Evolutionary conservation across 2,329 filamentous ascomycete species (phyloP).

Genomic region (Diplocarpon rosae): DNA sequence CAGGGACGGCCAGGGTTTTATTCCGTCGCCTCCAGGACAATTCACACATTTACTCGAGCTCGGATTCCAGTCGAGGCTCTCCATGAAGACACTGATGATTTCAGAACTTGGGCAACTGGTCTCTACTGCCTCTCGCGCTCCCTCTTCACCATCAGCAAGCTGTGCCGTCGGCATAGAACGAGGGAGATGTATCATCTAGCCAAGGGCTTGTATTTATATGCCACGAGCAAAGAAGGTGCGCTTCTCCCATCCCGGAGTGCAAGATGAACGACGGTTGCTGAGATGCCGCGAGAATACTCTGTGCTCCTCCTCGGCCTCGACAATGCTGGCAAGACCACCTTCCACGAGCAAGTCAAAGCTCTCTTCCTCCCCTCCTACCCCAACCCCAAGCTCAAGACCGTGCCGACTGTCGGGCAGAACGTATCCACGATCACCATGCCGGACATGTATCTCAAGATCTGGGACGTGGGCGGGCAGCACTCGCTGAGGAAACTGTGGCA

Average conservation of each 20-base stretch:
- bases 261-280: neutral
- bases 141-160: neutral
- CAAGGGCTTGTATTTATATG: slow-evolving; percentile 89
- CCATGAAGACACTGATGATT: slow-evolving; percentile 4
- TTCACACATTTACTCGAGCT: neutral
- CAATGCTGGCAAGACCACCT: slow-evolving; percentile 96
- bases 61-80: neutral
- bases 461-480: slow-evolving; percentile 94
- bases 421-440: slow-evolving; percentile 83
- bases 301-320: slow-evolving; percentile 94
- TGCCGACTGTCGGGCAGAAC: slow-evolving; percentile 95
- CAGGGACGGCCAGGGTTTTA: slow-evolving; percentile 1
- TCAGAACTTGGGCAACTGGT: slow-evolving; percentile 2
- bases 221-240: slow-evolving; percentile 89
- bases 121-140: neutral
- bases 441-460: slow-evolving; percentile 96
- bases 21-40: no score
- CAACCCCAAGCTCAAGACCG: slow-evolving; percentile 67
- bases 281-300: slow-evolving; percentile 63
- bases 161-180: neutral
- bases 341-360: slow-evolving; percentile 91
- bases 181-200: slow-evolving; percentile 80
- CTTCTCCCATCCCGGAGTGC: slow-evolving; percentile 5
- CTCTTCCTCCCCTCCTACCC: slow-evolving; percentile 59
- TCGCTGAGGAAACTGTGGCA: slow-evolving; percentile 86